Conservation (phyloP, 108 stramenopile species). For the Stephanodiscus minutulus region DNA sequence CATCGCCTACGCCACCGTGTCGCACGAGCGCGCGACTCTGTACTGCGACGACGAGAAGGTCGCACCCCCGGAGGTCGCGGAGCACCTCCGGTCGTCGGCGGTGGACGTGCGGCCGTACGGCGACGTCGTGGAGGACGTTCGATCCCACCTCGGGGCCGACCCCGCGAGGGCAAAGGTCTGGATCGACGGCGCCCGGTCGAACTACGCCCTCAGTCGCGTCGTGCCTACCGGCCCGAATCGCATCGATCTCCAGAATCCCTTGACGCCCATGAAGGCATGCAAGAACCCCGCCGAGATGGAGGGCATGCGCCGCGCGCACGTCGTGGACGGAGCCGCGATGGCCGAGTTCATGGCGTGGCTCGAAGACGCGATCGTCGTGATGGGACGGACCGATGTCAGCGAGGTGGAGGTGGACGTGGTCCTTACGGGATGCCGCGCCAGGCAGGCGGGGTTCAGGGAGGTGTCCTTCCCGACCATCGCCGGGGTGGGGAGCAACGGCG, state of each 20-base stretch:
- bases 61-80: slow-evolving; percentile 50
- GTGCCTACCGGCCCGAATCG: slow-evolving; percentile 54
- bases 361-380: slow-evolving; percentile 60
- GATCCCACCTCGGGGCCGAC: slow-evolving; percentile 54
- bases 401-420: slow-evolving; percentile 91
- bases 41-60: slow-evolving; percentile 81
- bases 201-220: slow-evolving; percentile 64
- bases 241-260: slow-evolving; percentile 76
- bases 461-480: slow-evolving; percentile 95
- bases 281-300: slow-evolving; percentile 93
- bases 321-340: slow-evolving; percentile 96
- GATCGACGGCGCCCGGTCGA: slow-evolving; percentile 68
- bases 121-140: slow-evolving; percentile 60
- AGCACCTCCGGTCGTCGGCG: slow-evolving; percentile 56
- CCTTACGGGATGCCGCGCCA: slow-evolving; percentile 77
- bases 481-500: slow-evolving; percentile 94
- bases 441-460: slow-evolving; percentile 80
- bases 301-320: slow-evolving; percentile 91
- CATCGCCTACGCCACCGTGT: slow-evolving; percentile 89
- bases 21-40: slow-evolving; percentile 63
- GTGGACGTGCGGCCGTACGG: slow-evolving; percentile 74
- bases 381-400: slow-evolving; percentile 64
- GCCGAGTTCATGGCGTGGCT: slow-evolving; percentile 92
- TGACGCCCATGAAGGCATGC: slow-evolving; percentile 91
- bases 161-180: slow-evolving; percentile 58